Percentiles rank a stretch among this genome's conserved stretches.
phyloP scores from a whole-genome alignment of 148 eudicot genomes.

The Drosera capensis region DNA sequence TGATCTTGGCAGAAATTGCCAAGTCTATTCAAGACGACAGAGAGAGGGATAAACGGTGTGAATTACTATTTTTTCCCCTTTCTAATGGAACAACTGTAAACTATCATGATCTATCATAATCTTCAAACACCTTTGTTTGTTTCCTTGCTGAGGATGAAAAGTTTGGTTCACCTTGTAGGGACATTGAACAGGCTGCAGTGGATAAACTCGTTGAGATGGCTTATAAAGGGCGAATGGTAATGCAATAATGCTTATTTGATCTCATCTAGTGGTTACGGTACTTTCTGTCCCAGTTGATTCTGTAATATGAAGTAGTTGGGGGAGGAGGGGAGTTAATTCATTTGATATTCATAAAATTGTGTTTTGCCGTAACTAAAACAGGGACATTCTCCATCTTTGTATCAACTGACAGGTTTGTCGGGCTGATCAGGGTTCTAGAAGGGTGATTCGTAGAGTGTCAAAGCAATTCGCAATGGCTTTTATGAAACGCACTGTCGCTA shows the following conservation, averaged over 20 bases:
- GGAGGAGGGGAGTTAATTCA: too few relatives aligned
- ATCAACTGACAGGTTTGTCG: conserved; percentile 20
- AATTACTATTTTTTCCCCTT: too few relatives aligned
- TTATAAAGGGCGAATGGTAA: conserved; percentile 42
- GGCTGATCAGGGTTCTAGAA: conserved; percentile 27
- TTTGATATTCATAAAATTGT: neutral
- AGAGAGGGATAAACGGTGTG: conserved; percentile 23
- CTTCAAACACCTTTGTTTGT: neutral
- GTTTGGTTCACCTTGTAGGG: conserved; percentile 18
- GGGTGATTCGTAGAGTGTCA: conserved; percentile 32
- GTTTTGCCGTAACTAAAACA: neutral
- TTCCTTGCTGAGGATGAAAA: neutral
- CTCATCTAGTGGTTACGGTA: neutral
- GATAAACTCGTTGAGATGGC: conserved; percentile 41
- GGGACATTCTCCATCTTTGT: neutral
- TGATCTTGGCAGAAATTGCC: conserved; percentile 24
- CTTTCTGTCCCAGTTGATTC: neutral
- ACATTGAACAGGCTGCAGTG: conserved; percentile 38
- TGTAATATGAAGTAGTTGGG: neutral
- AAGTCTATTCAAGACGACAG: conserved; percentile 21
- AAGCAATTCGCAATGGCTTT: conserved; percentile 41
- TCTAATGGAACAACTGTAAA: too few relatives aligned
- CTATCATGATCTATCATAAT: neutral
- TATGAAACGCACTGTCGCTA: conserved; percentile 31
- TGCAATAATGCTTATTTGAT: neutral